Base-by-base conservation (phyloP, 164 flowering plant genomes). In the Saururus chinensis region DNA sequence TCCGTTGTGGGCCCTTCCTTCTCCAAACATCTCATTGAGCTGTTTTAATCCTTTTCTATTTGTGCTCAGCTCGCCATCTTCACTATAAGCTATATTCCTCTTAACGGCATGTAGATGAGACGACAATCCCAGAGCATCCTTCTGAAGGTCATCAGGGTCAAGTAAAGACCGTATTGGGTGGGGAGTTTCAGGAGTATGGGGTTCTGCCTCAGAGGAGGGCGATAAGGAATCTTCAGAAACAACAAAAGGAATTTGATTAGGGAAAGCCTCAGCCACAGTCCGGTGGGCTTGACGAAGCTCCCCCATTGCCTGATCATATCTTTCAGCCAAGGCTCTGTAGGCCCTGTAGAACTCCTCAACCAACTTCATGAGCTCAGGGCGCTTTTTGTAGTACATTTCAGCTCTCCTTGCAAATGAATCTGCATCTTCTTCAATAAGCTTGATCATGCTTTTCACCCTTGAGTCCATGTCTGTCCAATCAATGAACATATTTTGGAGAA, bases 351-450 rank as follows among this genome's bases (percentile, higher is more conserved):
- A 87, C 59, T 87, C 98, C 76, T 92, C 96, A 14, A 92, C 96
- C 75, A 88, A 63, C 70, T 87, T 87, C 89, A 92, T 87, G 49
- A 92, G 85, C 79, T 89, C 96, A 19, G 98, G 98, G 0, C 98
- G 85, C 69, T 89, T 87, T 71, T 82, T 84, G 76, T 89, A 92
- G 82, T 92, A 92, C 98, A 92, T 89, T 65, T 92, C 98, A 19
- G 96, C 98, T 71, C 96, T 85, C 64, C 89, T 84, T 66, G 95
- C 95, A 80, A 92, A 92, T 12, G 98, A 81, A 77, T 92, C 98
- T 13, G 92, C 96, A 77, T 92, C 98, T 77, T 85, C 92, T 79
- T 92, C 98, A 51, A 92, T 89, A 40, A 92, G 88, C 73, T 85
- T 92, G 85, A 92, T 86, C 98, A 92, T 92, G 45, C 83, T 68